Conservation (phyloP, 129 eudicot species). For the Daucus carota region DH1_v3.0 NC_030382.2:57518501-57519000, state of each 20-base stretch:
- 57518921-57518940: slow-evolving; percentile 93
- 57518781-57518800: slow-evolving; percentile 84
- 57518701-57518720: slow-evolving; percentile 89
- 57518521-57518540: not conserved
- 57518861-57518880: not conserved
- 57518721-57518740: slow-evolving; percentile 97
- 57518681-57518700: slow-evolving; percentile 83
- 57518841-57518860: not conserved
- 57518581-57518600: slow-evolving; percentile 78
- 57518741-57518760: slow-evolving; percentile 81
- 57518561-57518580: not conserved
- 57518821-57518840: not conserved
- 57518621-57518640: slow-evolving; percentile 90
- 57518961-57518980: slow-evolving; percentile 85
- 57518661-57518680: slow-evolving; percentile 91
- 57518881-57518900: not conserved
- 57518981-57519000: no score
- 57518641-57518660: slow-evolving; percentile 97
- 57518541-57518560: not conserved
- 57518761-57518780: slow-evolving; percentile 71
- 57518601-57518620: slow-evolving; percentile 95
- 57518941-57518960: slow-evolving; percentile 89
- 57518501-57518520: not conserved
- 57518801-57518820: slow-evolving; percentile 56
- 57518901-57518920: slow-evolving; percentile 80